A percentile compares a stretch with the other conserved stretches of the same genome.
These are phyloP conservation scores for Phoenix roebelenii DNA, from an alignment of 176 grass and related monocot species.

Conservation along the genomic window DNA sequence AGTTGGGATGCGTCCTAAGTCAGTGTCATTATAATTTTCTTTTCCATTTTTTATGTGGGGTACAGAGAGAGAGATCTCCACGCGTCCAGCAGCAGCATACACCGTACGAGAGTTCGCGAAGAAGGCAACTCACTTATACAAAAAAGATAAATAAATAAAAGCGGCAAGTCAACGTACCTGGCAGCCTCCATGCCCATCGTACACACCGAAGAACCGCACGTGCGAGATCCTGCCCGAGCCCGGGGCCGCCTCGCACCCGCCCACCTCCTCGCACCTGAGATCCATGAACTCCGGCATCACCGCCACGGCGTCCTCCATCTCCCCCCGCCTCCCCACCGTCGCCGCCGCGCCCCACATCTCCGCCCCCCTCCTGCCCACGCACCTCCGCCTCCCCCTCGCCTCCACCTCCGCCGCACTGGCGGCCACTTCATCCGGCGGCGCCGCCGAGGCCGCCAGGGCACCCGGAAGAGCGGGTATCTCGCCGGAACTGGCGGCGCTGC, in stretches of 20 bases:
- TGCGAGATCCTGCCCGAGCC: constrained; percentile 11
- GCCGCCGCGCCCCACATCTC: constrained; percentile 32
- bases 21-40: too few relatives aligned
- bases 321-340: constrained; percentile 20
- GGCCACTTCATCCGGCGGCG: background rate
- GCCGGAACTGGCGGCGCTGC: constrained; percentile 23
- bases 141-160: too few relatives aligned
- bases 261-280: constrained; percentile 15
- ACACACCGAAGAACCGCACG: constrained; percentile 38
- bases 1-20: too few relatives aligned
- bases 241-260: constrained; percentile 20
- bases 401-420: background rate
- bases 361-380: constrained; percentile 19
- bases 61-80: too few relatives aligned
- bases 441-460: background rate
- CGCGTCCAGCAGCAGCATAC: too few relatives aligned
- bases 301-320: constrained; percentile 39
- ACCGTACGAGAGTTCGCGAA: too few relatives aligned
- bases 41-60: too few relatives aligned
- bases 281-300: constrained; percentile 22
- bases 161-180: constrained; percentile 19
- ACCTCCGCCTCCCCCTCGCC: constrained; percentile 13
- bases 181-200: constrained; percentile 40
- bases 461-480: constrained; percentile 10
- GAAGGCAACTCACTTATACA: background rate